Evolutionary conservation across 2,329 filamentous ascomycete species (phyloP).

Genomic region (Mycosphaerelloides madeirae): DNA sequence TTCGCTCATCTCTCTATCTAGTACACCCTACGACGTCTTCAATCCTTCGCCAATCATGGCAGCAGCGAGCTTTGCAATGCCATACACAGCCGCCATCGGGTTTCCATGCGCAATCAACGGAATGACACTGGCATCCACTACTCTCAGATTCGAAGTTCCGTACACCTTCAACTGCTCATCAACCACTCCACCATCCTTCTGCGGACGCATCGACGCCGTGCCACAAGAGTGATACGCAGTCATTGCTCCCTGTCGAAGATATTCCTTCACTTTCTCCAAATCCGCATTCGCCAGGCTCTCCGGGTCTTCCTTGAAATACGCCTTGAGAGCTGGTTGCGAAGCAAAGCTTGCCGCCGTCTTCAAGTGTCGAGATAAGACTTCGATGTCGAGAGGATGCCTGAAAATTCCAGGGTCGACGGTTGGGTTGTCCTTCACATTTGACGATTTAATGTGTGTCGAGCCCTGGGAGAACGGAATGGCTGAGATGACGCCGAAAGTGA

Average conservation of each 20-base stretch:
- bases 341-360: conserved; percentile 37
- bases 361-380: conserved; percentile 53
- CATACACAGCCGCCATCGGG: conserved; percentile 44
- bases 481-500: too few relatives aligned
- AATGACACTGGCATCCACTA: conserved; percentile 28
- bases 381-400: too few relatives aligned
- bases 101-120: conserved; percentile 42
- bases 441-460: too few relatives aligned
- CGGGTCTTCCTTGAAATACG: conserved; percentile 41
- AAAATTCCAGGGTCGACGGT: too few relatives aligned
- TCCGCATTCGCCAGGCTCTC: conserved; percentile 25
- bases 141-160: conserved; percentile 12
- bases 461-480: too few relatives aligned
- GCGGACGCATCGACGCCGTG: conserved; percentile 25
- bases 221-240: conserved; percentile 15
- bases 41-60: background rate
- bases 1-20: too few relatives aligned
- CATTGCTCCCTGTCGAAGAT: conserved; percentile 40
- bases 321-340: conserved; percentile 36
- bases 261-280: conserved; percentile 36
- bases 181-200: conserved; percentile 22
- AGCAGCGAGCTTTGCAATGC: conserved; percentile 38
- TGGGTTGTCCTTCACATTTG: too few relatives aligned
- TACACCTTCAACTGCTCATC: conserved; percentile 23
- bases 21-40: too few relatives aligned